Evolutionary conservation across 768 basidiomycete species (phyloP), one percentile per base, ranked within the genome.

Genomic region (Favolaschia claudopus): DNA sequence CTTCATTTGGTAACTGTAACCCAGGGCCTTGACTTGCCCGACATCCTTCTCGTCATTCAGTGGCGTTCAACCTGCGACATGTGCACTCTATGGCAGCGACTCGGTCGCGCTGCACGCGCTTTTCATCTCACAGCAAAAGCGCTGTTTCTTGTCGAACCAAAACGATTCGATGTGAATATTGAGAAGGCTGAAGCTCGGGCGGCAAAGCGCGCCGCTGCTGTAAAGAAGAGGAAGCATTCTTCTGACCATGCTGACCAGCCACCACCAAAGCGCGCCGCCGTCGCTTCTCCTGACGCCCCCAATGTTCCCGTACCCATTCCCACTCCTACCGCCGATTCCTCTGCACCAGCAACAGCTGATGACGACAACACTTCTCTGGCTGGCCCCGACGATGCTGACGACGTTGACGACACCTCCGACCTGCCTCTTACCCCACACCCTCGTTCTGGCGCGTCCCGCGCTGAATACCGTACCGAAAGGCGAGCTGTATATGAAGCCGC

Each of bases 1-100:
- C 40, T 31, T 31, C 3, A 27, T 20, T 39, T 29, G 8, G 5
- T 44, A 7, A 44, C 19, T 34, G n/a, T 27, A 20, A 28, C 34
- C 45, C 52, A 75, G 76, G 72, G 74, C 4, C 52, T 77, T 10
- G 70, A 77, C 28, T 19, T 76, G 2, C 37, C 69, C 10, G 67
- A 72, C 57, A 69, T 77, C 8, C 27, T 45, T 3, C 38, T 75
- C 22, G 63, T 76, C 24, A 62, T 76, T 19, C 74, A 76, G 54
- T 76, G 61, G 60, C 43, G 51, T 2, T 65, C 52, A 0, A 64
- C 62, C 3, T 67, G 65, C 43, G 60, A 56, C 20, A 34, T 72
- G 34, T 48, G 54, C 1, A 67, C 66, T 0, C 54, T 74, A 2
- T 69, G 67, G 69, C 74, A 77, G 54, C 46, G 68, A 1, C 55